Conservation (phyloP, 345 rosid species). For the Cochlearia excelsa region DNA sequence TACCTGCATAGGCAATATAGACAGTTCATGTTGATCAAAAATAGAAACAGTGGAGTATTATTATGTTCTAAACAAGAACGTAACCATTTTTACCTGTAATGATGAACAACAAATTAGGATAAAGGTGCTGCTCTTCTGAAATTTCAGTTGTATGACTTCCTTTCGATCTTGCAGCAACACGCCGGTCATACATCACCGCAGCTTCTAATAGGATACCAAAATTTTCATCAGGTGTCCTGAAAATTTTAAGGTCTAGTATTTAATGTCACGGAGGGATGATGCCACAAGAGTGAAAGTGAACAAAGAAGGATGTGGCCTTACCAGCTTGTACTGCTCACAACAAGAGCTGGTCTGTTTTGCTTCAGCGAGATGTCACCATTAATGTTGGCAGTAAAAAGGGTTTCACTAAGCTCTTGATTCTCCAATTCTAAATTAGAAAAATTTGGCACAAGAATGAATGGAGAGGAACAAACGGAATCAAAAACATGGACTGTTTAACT, state of each 20-base stretch:
- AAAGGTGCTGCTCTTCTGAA: conserved; percentile 47
- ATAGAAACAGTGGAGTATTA: conserved; percentile 6
- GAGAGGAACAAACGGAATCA: conserved; percentile 14
- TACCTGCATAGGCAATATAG: conserved; percentile 48
- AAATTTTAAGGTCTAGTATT: conserved; percentile 24
- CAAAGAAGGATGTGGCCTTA: conserved; percentile 39
- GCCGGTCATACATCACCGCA: conserved; percentile 92
- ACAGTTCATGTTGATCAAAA: conserved; percentile 1
- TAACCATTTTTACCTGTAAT: conserved; percentile 62
- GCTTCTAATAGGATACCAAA: conserved; percentile 94
- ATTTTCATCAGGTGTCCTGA: conserved; percentile 98
- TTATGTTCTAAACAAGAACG: conserved; percentile 1
- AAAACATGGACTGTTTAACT: conserved; percentile 11
- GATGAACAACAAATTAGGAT: conserved; percentile 78
- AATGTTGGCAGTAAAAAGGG: conserved; percentile 52
- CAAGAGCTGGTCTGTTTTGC: conserved; percentile 81
- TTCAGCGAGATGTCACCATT: conserved; percentile 47
- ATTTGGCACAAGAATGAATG: conserved; percentile 5
- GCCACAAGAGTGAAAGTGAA: conserved; percentile 17
- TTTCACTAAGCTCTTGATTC: conserved; percentile 43
- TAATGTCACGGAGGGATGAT: conserved; percentile 11
- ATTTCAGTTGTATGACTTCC: conserved; percentile 62
- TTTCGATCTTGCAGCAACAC: conserved; percentile 75
- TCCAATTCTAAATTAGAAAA: conserved; percentile 33
- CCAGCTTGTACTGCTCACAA: conserved; percentile 99